Evolutionary conservation across 2,329 filamentous ascomycete species (phyloP).

Genomic region (Ophiostoma angusticollis): DNA sequence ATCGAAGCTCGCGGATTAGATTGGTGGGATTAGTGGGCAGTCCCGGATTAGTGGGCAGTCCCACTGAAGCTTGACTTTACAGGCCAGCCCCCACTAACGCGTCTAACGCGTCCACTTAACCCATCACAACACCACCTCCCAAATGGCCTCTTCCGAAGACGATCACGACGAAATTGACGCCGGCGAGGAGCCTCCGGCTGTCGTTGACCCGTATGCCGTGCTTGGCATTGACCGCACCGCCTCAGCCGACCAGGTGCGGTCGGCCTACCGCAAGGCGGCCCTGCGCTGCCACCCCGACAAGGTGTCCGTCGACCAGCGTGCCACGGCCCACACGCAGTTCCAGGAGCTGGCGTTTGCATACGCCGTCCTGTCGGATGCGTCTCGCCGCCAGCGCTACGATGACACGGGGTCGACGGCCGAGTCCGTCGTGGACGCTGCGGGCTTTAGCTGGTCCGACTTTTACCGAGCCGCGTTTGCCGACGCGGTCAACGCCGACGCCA

Average conservation of each 20-base stretch:
- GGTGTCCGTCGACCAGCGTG: slow-evolving; percentile 40
- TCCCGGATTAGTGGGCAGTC: neutral
- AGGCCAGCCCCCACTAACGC: too few species aligned
- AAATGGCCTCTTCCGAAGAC: slow-evolving; percentile 5
- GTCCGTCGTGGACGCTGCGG: slow-evolving; percentile 60
- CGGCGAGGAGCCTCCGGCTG: slow-evolving; percentile 43
- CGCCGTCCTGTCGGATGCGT: slow-evolving; percentile 74
- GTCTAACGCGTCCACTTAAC: too few species aligned
- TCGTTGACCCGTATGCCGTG: slow-evolving; percentile 66
- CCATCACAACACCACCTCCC: neutral
- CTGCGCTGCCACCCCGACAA: slow-evolving; percentile 76
- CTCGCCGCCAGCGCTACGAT: slow-evolving; percentile 76
- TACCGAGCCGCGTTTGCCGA: slow-evolving; percentile 76
- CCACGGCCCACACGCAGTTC: slow-evolving; percentile 65
- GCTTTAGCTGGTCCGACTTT: slow-evolving; percentile 84
- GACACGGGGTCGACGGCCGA: slow-evolving; percentile 81
- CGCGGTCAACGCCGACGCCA: slow-evolving; percentile 59
- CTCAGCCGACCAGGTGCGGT: slow-evolving; percentile 69
- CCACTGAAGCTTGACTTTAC: neutral
- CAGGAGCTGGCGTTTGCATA: slow-evolving; percentile 90
- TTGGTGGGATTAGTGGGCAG: neutral
- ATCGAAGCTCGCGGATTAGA: too few species aligned
- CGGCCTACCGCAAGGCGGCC: slow-evolving; percentile 81
- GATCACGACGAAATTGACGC: slow-evolving; percentile 24
- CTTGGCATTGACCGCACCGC: slow-evolving; percentile 60